phyloP scores from a whole-genome alignment of 2,329 filamentous ascomycete genomes.

The Paradendryphiella salina region DNA sequence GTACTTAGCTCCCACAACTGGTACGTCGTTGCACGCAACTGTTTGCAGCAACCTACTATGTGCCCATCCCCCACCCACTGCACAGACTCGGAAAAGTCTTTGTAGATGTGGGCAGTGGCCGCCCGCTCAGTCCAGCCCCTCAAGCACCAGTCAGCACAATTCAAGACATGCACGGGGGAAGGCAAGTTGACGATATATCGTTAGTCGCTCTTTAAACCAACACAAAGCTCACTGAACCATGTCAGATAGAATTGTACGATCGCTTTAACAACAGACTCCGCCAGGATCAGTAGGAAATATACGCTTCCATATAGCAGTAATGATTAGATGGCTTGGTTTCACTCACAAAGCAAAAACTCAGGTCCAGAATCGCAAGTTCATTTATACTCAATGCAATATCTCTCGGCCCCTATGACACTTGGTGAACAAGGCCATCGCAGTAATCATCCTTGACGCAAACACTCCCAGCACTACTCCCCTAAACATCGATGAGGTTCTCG shows the following conservation, averaged over 20 bases:
- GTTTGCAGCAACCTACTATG: background rate
- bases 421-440: conserved; percentile 11
- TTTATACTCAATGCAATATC: conserved; percentile 29
- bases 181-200: too few species aligned
- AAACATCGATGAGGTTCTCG: conserved; percentile 49
- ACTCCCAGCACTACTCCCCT: conserved; percentile 7
- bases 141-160: background rate
- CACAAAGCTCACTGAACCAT: too few species aligned
- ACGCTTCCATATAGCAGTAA: too few species aligned
- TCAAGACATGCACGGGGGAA: background rate
- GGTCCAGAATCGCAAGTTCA: conserved; percentile 10
- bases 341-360: background rate
- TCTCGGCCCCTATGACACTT: conserved; percentile 20
- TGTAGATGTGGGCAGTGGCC: conserved; percentile 12
- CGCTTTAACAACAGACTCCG: too few species aligned
- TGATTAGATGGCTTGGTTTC: too few species aligned
- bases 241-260: too few species aligned
- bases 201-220: too few species aligned
- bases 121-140: background rate
- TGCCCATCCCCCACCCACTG: background rate
- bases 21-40: background rate
- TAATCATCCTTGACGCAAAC: conserved; percentile 7
- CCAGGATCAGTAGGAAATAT: too few species aligned
- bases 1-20: background rate
- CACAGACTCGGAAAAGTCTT: conserved; percentile 13